phyloP scores from a whole-genome alignment of 495 filamentous ascomycete genomes.

The Chaetomium tenue region DNA sequence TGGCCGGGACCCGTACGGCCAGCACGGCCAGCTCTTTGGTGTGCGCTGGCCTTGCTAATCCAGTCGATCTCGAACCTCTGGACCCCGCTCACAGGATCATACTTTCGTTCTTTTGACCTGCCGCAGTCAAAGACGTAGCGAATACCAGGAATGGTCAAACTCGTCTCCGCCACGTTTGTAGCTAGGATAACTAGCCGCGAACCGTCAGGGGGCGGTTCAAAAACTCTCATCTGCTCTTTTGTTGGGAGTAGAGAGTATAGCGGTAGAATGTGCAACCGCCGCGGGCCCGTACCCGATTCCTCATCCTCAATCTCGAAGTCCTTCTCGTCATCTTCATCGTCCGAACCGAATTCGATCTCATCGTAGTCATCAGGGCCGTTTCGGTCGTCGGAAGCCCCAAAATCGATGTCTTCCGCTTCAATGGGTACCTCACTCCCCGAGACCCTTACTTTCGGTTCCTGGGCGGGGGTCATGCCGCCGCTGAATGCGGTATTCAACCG shows the following conservation, averaged over 20 bases:
- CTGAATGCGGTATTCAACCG: constrained; percentile 68
- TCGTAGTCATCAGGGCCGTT: constrained; percentile 52
- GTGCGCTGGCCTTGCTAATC: constrained; percentile 96
- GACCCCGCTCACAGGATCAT: constrained; percentile 78
- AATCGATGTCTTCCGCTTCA: constrained; percentile 84
- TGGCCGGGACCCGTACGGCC: constrained; percentile 95
- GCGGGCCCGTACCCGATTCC: constrained; percentile 56
- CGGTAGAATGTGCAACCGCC: constrained; percentile 78
- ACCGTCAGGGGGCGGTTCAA: constrained; percentile 79
- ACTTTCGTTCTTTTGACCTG: constrained; percentile 85
- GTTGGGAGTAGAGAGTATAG: constrained; percentile 94
- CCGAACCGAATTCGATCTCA: constrained; percentile 48
- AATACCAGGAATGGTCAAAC: constrained; percentile 92
- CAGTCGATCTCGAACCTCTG: constrained; percentile 94
- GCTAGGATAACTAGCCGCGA: constrained; percentile 87
- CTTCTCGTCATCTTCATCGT: constrained; percentile 56
- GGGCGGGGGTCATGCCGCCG: constrained; percentile 48
- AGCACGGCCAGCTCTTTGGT: constrained; percentile 89
- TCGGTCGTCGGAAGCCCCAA: constrained; percentile 59
- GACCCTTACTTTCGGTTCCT: constrained; percentile 66
- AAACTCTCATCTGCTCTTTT: constrained; percentile 89
- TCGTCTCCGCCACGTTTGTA: constrained; percentile 97
- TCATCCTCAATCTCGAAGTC: constrained; percentile 61
- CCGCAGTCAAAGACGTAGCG: constrained; percentile 95
- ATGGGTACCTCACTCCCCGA: constrained; percentile 75